Evolutionary conservation across 139 green algal species (phyloP).

Genomic region (Chloropicon primus): DNA sequence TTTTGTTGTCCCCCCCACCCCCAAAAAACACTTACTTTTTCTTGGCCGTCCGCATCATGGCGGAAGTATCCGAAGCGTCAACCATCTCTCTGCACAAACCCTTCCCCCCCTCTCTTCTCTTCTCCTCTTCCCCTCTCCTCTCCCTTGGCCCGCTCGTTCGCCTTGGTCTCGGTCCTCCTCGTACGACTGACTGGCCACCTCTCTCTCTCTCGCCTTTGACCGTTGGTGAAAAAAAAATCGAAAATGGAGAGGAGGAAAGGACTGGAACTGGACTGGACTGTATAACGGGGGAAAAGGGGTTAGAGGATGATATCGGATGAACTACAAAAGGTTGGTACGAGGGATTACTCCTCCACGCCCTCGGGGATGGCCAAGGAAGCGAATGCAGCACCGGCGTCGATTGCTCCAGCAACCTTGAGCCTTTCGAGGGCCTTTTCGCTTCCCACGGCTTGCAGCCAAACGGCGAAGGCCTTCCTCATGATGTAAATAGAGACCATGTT

Average conservation of each 20-base stretch:
- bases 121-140: background rate
- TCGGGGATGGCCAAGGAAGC: background rate
- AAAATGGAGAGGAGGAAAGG: too few species aligned
- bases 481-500: background rate
- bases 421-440: background rate
- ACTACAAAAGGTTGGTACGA: background rate
- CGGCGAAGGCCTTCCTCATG: background rate
- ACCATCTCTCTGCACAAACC: background rate
- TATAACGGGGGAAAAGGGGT: too few species aligned
- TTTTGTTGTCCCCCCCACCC: too few species aligned
- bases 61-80: background rate
- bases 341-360: background rate
- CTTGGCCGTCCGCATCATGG: background rate
- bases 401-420: background rate
- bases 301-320: too few species aligned
- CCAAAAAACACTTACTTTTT: background rate
- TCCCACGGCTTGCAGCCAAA: background rate
- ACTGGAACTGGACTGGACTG: too few species aligned
- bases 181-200: too few species aligned
- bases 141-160: background rate
- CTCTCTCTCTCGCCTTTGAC: too few species aligned
- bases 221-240: too few species aligned
- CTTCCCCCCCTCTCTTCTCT: background rate
- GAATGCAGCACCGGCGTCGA: background rate
- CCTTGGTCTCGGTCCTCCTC: too few species aligned